A percentile compares a stretch with the other conserved stretches of the same genome.
These are phyloP conservation scores for Mucor saturninus DNA, from an alignment of 371 early-diverging fungal genomes.

Conservation along the genomic window DNA sequence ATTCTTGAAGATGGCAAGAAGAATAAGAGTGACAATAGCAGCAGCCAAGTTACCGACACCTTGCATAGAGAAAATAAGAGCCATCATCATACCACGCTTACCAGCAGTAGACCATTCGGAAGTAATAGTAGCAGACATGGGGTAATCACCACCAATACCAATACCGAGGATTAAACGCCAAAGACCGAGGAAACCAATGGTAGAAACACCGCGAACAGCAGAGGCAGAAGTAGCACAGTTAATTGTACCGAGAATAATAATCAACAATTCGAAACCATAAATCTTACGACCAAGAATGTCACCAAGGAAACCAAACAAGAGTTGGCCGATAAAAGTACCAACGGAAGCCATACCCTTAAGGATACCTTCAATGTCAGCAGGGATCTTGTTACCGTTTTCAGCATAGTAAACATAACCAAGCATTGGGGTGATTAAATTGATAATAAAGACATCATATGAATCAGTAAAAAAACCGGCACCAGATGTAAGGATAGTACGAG, in stretches of 20 bases:
- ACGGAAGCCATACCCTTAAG: constrained; percentile 83
- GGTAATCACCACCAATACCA: constrained; percentile 89
- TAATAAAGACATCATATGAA: constrained; percentile 88
- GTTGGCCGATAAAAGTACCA: constrained; percentile 86
- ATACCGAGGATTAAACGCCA: constrained; percentile 88
- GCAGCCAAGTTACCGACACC: constrained; percentile 88
- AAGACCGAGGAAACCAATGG: constrained; percentile 74
- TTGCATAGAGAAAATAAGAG: constrained; percentile 90
- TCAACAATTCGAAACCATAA: constrained; percentile 86
- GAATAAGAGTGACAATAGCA: constrained; percentile 69
- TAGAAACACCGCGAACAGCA: constrained; percentile 67
- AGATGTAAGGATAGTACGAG: constrained; percentile 81
- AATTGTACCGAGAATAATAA: constrained; percentile 79
- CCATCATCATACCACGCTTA: constrained; percentile 73
- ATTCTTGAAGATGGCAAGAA: constrained; percentile 74
- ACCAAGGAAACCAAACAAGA: constrained; percentile 85
- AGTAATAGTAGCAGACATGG: constrained; percentile 83
- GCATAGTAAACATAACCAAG: constrained; percentile 77
- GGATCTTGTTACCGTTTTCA: constrained; percentile 58
- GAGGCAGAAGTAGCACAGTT: constrained; percentile 79
- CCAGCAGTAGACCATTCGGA: constrained; percentile 85
- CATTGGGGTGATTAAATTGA: constrained; percentile 81
- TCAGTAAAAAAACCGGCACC: constrained; percentile 91
- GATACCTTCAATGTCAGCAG: constrained; percentile 69
- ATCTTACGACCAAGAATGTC: constrained; percentile 86